Conservation (phyloP, 495 filamentous ascomycete species). For the Amorphotheca resinae region DNA sequence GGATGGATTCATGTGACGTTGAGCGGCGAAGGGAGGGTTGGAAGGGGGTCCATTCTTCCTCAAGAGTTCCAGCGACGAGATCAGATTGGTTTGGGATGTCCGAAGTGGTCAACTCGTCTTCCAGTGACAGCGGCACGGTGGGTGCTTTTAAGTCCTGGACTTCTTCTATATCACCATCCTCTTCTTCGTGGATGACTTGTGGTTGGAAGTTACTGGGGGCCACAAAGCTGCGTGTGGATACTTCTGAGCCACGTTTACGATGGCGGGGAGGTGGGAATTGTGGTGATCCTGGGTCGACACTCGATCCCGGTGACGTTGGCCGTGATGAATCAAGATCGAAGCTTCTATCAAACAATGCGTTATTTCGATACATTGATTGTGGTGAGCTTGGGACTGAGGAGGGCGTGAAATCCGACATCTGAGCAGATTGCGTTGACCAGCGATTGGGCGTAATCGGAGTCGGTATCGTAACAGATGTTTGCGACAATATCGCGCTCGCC, state of each 20-base stretch:
- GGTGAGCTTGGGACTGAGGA: conserved; percentile 80
- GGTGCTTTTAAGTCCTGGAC: conserved; percentile 18
- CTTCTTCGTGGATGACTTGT: conserved; percentile 17
- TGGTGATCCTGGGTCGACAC: conserved; percentile 46
- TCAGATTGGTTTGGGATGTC: conserved; percentile 9
- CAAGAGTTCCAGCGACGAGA: neutral
- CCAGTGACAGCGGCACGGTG: conserved; percentile 2
- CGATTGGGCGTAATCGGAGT: conserved; percentile 32
- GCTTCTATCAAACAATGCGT: conserved; percentile 63
- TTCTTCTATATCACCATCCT: conserved; percentile 21
- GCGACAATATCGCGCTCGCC: conserved; percentile 44
- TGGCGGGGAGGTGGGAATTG: conserved; percentile 33
- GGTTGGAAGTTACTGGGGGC: conserved; percentile 18
- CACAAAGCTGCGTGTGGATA: conserved; percentile 37
- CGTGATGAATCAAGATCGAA: conserved; percentile 43
- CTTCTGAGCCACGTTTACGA: conserved; percentile 39
- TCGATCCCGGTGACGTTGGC: conserved; percentile 65
- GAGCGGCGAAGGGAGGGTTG: conserved; percentile 26
- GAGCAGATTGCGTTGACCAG: conserved; percentile 54
- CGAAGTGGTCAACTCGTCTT: conserved; percentile 8
- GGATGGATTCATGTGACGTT: conserved; percentile 41
- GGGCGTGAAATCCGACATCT: conserved; percentile 41
- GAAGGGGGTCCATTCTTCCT: conserved; percentile 17
- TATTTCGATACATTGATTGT: conserved; percentile 55
- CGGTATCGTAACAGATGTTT: conserved; percentile 50